A percentile compares a stretch with the other conserved stretches of the same genome.
Evolutionary conservation across 2,329 filamentous ascomycete species (phyloP).

Genomic region (Diaporthe amygdali): DNA sequence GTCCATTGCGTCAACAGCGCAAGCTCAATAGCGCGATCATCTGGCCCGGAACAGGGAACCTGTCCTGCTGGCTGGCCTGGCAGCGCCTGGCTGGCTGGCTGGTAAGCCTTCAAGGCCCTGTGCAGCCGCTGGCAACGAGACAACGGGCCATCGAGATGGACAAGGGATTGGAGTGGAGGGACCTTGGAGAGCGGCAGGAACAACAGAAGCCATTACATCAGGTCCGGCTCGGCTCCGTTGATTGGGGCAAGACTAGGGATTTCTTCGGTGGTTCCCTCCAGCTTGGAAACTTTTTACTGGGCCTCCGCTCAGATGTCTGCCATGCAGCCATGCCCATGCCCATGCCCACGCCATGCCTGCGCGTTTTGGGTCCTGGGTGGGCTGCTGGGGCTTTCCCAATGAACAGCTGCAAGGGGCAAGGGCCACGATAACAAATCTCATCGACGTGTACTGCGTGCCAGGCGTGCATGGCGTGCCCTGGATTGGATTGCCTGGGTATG

Average conservation of each 20-base stretch:
- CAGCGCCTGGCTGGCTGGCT: background rate
- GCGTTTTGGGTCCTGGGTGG: background rate
- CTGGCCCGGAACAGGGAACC: background rate
- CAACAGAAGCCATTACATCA: conserved; percentile 21
- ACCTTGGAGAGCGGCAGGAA: background rate
- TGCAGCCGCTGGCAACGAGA: background rate
- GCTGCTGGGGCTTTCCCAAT: conserved; percentile 2
- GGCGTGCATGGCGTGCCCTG: background rate
- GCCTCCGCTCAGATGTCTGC: conserved; percentile 10
- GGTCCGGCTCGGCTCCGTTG: conserved; percentile 11
- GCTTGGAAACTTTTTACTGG: conserved; percentile 12
- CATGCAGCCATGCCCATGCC: background rate
- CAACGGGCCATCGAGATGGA: background rate
- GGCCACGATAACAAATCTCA: background rate
- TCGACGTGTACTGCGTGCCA: background rate
- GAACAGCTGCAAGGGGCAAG: conserved; percentile 5
- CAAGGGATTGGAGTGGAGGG: too few species aligned
- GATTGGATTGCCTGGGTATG: background rate
- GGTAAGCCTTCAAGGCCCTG: background rate
- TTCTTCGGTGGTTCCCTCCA: conserved; percentile 18
- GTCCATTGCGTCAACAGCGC: conserved; percentile 8
- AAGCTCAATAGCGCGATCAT: background rate
- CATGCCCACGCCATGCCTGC: background rate
- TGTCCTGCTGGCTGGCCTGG: too few species aligned
- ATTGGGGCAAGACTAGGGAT: conserved; percentile 15